Evolutionary conservation across 768 basidiomycete genomes (phyloP), one percentile per base, ranked within the genome.

Genomic region (Dioszegia hungarica): DNA sequence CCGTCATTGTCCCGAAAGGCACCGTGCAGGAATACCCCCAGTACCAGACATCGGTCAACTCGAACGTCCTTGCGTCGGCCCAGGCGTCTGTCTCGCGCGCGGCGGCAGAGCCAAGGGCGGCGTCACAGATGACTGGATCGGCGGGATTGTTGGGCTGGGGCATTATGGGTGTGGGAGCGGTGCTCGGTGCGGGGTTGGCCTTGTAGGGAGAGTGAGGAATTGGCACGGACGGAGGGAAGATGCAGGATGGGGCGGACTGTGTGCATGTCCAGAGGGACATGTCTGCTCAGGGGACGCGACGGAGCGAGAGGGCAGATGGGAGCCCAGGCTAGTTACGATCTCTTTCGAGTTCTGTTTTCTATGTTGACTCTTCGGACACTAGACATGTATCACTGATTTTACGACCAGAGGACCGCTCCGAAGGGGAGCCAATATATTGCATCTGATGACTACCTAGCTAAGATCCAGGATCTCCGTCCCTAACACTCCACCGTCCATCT

Each of bases 401-500:
- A n/a, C n/a, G n/a, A n/a, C n/a, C n/a, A n/a, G n/a, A n/a, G n/a
- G n/a, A n/a, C n/a, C n/a, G n/a, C n/a, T n/a, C n/a, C n/a, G n/a
- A n/a, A n/a, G n/a, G n/a, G n/a, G n/a, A n/a, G n/a, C n/a, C n/a
- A n/a, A n/a, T n/a, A n/a, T n/a, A n/a, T n/a, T n/a, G n/a, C 20
- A 49, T 12, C 22, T 17, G 17, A 36, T 47, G 31, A 34, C 49
- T 51, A n/a, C n/a, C n/a, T n/a, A 36, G 34, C 36, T 37, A 17
- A 72, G 27, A 37, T 69, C 63, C 63, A 72, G 62, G 15, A 65
- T 58, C 34, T 67, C 71, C 11, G 62, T 62, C 29, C 71, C 74
- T 20, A 73, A 63, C 12, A 54, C 41, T 0, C 72, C 74, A 5
- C 74, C 74, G 44, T 75, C 74, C 74, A 75, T 75, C 63, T 75